Percentiles rank a stretch among this genome's conserved stretches.
Conservation (phyloP, 768 basidiomycete species). For the Termitomyces bulborhizus region DNA sequence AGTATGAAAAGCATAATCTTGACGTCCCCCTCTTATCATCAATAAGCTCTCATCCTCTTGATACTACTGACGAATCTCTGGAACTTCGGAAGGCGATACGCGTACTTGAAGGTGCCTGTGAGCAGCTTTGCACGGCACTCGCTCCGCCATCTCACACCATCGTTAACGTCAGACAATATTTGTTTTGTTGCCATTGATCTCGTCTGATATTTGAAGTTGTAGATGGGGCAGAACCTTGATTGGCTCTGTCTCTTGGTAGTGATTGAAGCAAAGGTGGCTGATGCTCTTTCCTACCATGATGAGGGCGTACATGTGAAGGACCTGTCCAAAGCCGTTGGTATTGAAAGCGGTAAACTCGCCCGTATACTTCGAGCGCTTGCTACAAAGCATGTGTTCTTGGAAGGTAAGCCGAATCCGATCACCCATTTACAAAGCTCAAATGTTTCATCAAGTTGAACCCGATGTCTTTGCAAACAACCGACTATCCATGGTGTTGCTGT, state of each 20-base stretch:
- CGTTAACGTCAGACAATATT: conserved; percentile 17
- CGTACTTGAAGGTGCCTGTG: conserved; percentile 23
- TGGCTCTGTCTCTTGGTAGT: conserved; percentile 18
- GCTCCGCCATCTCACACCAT: conserved; percentile 18
- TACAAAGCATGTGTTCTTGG: conserved; percentile 26
- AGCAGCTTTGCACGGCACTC: conserved; percentile 19
- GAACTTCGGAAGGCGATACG: conserved; percentile 18
- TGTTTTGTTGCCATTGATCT: background rate
- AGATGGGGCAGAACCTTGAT: conserved; percentile 11
- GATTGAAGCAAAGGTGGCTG: conserved; percentile 18
- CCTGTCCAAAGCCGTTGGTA: background rate
- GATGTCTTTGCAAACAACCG: conserved; percentile 37
- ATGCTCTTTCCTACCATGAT: conserved; percentile 21
- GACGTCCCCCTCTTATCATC: background rate
- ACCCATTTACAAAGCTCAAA: background rate
- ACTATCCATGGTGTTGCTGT: conserved; percentile 26
- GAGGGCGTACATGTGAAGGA: conserved; percentile 20
- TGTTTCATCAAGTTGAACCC: conserved; percentile 19
- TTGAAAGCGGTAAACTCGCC: conserved; percentile 24
- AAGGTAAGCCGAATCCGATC: conserved; percentile 20
- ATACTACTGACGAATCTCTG: background rate
- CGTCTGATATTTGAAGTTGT: background rate
- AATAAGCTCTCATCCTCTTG: background rate
- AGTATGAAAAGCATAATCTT: conserved; percentile 2
- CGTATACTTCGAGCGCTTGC: conserved; percentile 26